These are phyloP conservation scores for Penicillium sp. DNA, from an alignment of 2,329 filamentous ascomycete species.

Conservation along the genomic window DNA sequence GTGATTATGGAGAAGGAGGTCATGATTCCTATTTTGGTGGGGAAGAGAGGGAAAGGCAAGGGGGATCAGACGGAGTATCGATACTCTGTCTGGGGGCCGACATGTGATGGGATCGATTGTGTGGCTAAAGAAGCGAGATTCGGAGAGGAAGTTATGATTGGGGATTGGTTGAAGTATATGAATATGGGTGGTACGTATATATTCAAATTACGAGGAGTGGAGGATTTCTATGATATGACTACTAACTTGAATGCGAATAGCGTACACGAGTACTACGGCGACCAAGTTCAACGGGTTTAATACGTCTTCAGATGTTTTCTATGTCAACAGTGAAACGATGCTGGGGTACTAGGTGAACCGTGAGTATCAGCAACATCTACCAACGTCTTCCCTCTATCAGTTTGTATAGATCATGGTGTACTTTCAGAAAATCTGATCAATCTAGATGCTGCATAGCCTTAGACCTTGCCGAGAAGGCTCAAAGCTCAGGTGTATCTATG, in stretches of 20 bases:
- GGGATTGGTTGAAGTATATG: slow-evolving; percentile 29
- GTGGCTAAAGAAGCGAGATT: slow-evolving; percentile 17
- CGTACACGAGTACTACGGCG: slow-evolving; percentile 19
- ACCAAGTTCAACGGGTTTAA: slow-evolving; percentile 29
- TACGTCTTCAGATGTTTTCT: slow-evolving; percentile 12
- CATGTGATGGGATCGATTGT: slow-evolving; percentile 29
- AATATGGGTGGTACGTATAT: slow-evolving; percentile 31
- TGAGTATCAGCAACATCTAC: background rate
- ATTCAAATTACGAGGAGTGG: background rate
- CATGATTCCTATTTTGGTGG: background rate
- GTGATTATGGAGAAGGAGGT: slow-evolving; percentile 17
- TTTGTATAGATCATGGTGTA: no score
- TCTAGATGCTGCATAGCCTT: no score
- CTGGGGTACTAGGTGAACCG: background rate
- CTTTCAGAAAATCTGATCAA: no score
- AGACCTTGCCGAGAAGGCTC: no score
- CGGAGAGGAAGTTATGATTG: slow-evolving; percentile 18
- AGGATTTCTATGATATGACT: background rate
- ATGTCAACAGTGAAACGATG: slow-evolving; percentile 28
- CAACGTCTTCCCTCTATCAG: no score
- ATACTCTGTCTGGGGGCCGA: slow-evolving; percentile 32
- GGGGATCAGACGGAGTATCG: background rate
- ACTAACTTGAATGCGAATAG: slow-evolving; percentile 3
- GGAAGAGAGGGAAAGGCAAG: background rate
- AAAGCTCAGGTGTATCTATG: no score